Base-by-base conservation (phyloP, 306 rosid species). In the Pterocarpus santalinus region DNA sequence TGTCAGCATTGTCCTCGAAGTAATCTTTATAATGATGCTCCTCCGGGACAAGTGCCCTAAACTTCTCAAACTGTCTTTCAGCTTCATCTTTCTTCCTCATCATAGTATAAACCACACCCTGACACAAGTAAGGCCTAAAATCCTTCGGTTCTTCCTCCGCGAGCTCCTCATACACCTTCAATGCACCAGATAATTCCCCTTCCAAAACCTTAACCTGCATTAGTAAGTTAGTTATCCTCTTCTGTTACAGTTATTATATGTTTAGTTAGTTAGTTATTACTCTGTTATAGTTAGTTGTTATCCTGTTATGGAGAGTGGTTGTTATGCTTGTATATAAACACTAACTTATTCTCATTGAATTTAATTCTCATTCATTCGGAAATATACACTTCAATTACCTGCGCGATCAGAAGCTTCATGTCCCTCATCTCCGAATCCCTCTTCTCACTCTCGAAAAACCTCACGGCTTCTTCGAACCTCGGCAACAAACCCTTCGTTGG, bases 121-220 rank as follows among this genome's bases (percentile, higher is more conserved):
- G 97, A 90, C 99, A 90, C 70, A 95, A 64, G 75, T 91, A 89
- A 17, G 98, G 98, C 85, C 98, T 89, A 84, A 91, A 95, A 86
- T 95, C 99, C 70, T 86, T 85, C 0, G 99, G 99, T 71, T 95
- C 96, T 32, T 91, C 93, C 85, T 71, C 90, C 35, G 65, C 97
- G 60, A 95, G 91, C 72, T 93, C 93, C 66, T 91, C 86, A 79
- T 93, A 95, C 44, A 88, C 84, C 82, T 85, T 89, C 89, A 95
- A 66, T 2, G 99, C 99, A 62, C 84, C 94, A 1, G 64, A 14
- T 75, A 87, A 90, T 8, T 89, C 87, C 28, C 92, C 89, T 65
- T 91, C 92, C 88, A 95, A 87, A 2, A 95, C 94, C 65, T 73
- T 87, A 69, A 89, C 81, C 69, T 55, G 61, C 6, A 55, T 55